These are phyloP conservation scores for Castanea crenata DNA, from an alignment of 306 rosid species.

Conservation along the genomic window DNA sequence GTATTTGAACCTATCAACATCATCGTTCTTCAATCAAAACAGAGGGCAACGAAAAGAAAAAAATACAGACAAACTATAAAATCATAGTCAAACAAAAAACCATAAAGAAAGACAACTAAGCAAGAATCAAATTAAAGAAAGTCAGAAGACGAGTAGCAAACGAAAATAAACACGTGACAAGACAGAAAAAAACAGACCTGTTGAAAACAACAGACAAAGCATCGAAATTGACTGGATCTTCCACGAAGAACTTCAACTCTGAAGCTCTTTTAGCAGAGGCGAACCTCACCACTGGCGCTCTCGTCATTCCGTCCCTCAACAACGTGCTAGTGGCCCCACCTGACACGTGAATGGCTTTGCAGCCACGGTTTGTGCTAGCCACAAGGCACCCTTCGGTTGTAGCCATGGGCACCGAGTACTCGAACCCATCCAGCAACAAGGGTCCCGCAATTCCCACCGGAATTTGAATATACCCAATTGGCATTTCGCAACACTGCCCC, in stretches of 20 bases:
- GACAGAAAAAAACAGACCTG: conserved; percentile 26
- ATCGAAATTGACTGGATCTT: conserved; percentile 62
- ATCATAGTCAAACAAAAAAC: background rate
- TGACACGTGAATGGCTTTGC: conserved; percentile 66
- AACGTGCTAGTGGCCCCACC: conserved; percentile 72
- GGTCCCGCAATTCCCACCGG: conserved; percentile 98
- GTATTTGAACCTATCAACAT: background rate
- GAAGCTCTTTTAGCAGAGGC: conserved; percentile 68
- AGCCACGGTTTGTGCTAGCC: conserved; percentile 88
- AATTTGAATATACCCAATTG: conserved; percentile 77
- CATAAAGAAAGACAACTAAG: background rate
- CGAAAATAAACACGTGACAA: background rate
- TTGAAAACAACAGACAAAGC: conserved; percentile 59
- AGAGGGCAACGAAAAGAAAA: background rate
- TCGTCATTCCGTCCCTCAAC: conserved; percentile 76
- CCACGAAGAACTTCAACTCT: conserved; percentile 70
- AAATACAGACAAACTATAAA: background rate
- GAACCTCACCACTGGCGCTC: conserved; percentile 89
- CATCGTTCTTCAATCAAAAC: background rate
- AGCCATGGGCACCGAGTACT: conserved; percentile 81
- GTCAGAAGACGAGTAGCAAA: background rate
- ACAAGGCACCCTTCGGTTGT: conserved; percentile 91
- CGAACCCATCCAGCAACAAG: conserved; percentile 57
- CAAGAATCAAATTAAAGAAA: background rate
- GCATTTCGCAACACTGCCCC: conserved; percentile 99